phyloP scores from a whole-genome alignment of 129 eudicot species.

The Chrysanthemum seticuspe region DNA sequence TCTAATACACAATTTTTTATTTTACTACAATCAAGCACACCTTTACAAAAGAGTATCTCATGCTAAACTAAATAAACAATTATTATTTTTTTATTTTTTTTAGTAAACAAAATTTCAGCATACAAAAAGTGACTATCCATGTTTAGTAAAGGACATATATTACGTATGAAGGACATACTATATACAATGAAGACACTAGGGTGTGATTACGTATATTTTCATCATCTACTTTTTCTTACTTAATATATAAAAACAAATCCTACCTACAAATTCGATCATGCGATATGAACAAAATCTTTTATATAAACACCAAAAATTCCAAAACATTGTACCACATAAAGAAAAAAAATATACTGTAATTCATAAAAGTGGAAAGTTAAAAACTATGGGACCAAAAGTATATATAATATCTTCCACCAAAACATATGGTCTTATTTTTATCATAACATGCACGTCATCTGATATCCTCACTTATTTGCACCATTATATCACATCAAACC shows the following conservation, averaged over 20 bases:
- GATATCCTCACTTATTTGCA: neutral
- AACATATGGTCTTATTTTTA: constrained; percentile 4
- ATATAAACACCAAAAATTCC: constrained; percentile 13
- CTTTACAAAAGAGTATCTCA: neutral
- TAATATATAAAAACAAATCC: neutral
- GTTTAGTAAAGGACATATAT: neutral
- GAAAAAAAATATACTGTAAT: neutral
- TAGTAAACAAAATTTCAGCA: neutral
- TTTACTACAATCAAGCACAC: neutral
- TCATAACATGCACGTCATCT: neutral
- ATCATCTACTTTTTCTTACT: constrained; percentile 15
- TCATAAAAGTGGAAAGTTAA: constrained; percentile 26
- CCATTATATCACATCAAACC: too few species aligned
- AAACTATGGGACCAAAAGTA: constrained; percentile 20
- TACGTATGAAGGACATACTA: neutral
- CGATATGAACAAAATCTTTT: constrained; percentile 30
- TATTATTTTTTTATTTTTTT: neutral
- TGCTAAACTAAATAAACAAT: neutral
- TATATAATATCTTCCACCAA: constrained; percentile 18
- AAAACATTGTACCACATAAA: constrained; percentile 21
- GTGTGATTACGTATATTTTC: constrained; percentile 24
- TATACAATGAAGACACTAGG: constrained; percentile 1
- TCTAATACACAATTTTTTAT: neutral
- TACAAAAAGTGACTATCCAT: constrained; percentile 5
- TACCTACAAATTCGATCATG: constrained; percentile 20